Evolutionary conservation across 352 stramenopile species (phyloP).

Genomic region (Phytophthora sansomeana): DNA sequence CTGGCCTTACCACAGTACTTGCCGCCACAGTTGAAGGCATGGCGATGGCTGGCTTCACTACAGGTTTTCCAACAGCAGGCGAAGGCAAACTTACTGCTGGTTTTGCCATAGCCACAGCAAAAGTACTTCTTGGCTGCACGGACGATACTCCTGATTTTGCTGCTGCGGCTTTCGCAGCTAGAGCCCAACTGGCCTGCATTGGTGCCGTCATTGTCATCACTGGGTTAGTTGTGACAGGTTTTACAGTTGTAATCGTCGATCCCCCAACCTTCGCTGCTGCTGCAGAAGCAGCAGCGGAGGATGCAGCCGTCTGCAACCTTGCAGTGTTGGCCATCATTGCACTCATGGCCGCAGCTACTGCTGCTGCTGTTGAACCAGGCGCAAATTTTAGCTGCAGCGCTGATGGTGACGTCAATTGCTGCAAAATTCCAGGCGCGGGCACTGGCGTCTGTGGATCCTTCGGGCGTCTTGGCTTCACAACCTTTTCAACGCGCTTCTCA

Average conservation of each 20-base stretch:
- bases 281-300: constrained; percentile 6
- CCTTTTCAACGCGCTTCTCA: constrained; percentile 65
- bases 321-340: constrained; percentile 38
- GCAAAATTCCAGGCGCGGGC: constrained; percentile 1
- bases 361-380: constrained; percentile 31
- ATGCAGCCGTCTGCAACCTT: constrained; percentile 25
- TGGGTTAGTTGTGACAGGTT: neutral
- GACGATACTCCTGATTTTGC: constrained; percentile 7
- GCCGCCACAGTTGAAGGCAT: neutral
- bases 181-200: neutral
- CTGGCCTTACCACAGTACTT: constrained; percentile 5
- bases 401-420: constrained; percentile 28
- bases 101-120: neutral
- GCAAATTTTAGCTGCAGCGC: constrained; percentile 36
- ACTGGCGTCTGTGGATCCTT: constrained; percentile 34
- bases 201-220: neutral
- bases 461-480: constrained; percentile 52
- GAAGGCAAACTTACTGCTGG: neutral
- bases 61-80: neutral
- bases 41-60: neutral
- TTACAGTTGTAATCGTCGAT: neutral
- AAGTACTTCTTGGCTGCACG: neutral
- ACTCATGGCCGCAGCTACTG: constrained; percentile 36
- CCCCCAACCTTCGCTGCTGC: neutral
- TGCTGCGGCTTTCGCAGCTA: neutral